Conservation (phyloP, 2,329 filamentous ascomycete genomes). For the Monilinia fructigena region DNA sequence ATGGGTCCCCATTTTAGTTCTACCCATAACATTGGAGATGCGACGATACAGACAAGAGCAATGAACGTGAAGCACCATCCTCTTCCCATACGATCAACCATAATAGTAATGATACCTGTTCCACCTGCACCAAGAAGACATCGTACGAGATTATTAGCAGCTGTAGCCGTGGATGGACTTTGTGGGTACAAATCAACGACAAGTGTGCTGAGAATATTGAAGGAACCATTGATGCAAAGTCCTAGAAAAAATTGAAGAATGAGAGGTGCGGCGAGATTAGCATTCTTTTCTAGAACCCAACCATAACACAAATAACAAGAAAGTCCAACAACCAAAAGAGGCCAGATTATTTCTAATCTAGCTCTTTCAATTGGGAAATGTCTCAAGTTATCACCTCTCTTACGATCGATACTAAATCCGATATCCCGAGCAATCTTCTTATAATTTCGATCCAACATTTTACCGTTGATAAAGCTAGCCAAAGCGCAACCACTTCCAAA, state of each 20-base stretch:
- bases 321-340: constrained; percentile 54
- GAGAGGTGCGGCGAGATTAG: constrained; percentile 54
- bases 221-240: constrained; percentile 58
- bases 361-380: constrained; percentile 42
- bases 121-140: constrained; percentile 59
- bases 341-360: constrained; percentile 54
- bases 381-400: constrained; percentile 45
- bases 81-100: constrained; percentile 56
- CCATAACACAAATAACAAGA: constrained; percentile 55
- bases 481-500: constrained; percentile 51
- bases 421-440: constrained; percentile 61
- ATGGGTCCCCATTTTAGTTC: constrained; percentile 50
- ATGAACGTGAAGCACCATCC: constrained; percentile 65
- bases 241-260: constrained; percentile 58
- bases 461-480: constrained; percentile 56
- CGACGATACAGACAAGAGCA: constrained; percentile 49
- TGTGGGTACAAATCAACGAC: constrained; percentile 63
- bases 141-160: constrained; percentile 63
- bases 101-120: constrained; percentile 58
- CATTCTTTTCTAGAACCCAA: constrained; percentile 54
- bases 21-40: constrained; percentile 50
- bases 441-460: constrained; percentile 65
- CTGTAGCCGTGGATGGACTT: constrained; percentile 60
- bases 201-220: constrained; percentile 62
- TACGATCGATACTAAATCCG: constrained; percentile 59